Base-by-base conservation (phyloP, 805 yeast species). In the Hanseniaspora clermontiae region DNA sequence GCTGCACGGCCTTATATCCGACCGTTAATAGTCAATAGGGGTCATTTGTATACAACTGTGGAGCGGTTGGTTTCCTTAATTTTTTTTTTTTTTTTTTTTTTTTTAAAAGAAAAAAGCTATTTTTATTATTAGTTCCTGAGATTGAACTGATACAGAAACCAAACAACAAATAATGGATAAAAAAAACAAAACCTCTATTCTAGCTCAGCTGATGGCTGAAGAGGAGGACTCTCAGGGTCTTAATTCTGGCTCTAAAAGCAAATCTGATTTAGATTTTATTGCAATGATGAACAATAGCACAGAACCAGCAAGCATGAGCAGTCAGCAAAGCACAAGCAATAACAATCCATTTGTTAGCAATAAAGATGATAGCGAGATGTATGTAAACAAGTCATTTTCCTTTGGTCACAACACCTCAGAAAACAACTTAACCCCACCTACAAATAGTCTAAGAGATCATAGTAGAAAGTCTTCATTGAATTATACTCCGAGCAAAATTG, bases 211-310 rank as follows among this genome's bases (percentile, higher is more conserved):
- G 10, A 19, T 53, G 50, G 57, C 57, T 14, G 57, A 53, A 32
- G 57, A 53, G 20, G 51, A 53, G 9, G 47, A 39, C n/a, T 12
- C 17, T 9, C 15, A 19, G 12, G 17, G 5, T 20, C 5, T 5
- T 34, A 46, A 15, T 14, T 24, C 14, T 5, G 20, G 24, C 31
- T 20, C 32, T 3, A 42, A 42, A 8, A n/a, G 15, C 14, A 45
- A 53, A 32, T 46, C 57, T 14, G 57, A 53, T 32, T 32, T 53
- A n/a, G 57, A 53, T 31, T 53, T 53, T 42, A 45, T 53, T 3
- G 29, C 51, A 1, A 29, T 53, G 38, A 27, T 53, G 40, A 46
- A 46, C 37, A 46, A 19, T 8, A 34, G 24, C 17, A 3, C 27
- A 5, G 43, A 40, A 43, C 24, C 34, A 43, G n/a, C 27, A 3